Conservation (phyloP, 2,329 filamentous ascomycete genomes). For the Botrytis byssoidea region DNA sequence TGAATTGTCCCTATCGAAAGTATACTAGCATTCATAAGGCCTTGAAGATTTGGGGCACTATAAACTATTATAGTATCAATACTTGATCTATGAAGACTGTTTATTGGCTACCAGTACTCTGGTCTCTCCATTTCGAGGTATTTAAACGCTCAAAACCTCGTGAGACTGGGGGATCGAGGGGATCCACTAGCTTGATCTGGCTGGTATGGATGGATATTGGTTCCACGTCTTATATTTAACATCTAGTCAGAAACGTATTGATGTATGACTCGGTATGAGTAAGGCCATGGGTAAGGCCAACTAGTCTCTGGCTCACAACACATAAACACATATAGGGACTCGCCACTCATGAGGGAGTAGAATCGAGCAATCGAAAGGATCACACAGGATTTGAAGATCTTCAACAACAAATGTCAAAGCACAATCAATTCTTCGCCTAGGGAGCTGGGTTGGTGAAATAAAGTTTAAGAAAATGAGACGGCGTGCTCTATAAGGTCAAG, state of each 20-base stretch:
- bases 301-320: background rate
- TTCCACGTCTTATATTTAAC: background rate
- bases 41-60: background rate
- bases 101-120: background rate
- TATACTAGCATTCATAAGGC: background rate
- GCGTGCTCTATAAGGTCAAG: background rate
- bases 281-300: background rate
- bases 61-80: background rate
- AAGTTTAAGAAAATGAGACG: background rate
- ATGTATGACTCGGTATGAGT: background rate
- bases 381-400: background rate
- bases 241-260: background rate
- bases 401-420: background rate
- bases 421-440: background rate
- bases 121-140: background rate
- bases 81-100: background rate
- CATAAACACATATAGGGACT: background rate
- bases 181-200: background rate
- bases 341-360: background rate
- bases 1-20: background rate
- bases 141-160: background rate
- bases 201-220: background rate
- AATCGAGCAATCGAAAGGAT: background rate
- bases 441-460: background rate
- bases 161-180: background rate